A percentile compares a stretch with the other conserved stretches of the same genome.
phyloP scores from a whole-genome alignment of 495 filamentous ascomycete species.

The Penicillium soppii region DNA sequence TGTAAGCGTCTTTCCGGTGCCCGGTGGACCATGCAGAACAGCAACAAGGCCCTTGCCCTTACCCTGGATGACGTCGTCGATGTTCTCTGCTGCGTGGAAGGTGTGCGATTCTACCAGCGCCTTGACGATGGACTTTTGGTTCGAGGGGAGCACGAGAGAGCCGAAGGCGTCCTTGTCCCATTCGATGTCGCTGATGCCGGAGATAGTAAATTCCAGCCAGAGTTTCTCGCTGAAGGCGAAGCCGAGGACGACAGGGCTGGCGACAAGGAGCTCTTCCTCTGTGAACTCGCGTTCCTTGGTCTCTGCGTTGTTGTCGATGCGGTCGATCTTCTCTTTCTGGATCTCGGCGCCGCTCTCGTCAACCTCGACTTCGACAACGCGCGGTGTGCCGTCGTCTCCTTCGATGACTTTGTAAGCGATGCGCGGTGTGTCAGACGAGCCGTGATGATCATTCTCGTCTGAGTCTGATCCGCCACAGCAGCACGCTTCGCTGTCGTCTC shows the following conservation, averaged over 20 bases:
- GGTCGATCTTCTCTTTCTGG: slow-evolving; percentile 62
- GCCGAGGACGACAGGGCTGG: slow-evolving; percentile 92
- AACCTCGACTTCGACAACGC: slow-evolving; percentile 59
- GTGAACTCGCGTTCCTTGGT: slow-evolving; percentile 59
- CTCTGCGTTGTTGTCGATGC: slow-evolving; percentile 40
- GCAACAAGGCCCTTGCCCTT: slow-evolving; percentile 74
- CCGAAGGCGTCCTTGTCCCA: slow-evolving; percentile 84
- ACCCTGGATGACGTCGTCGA: slow-evolving; percentile 80
- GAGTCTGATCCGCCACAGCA: slow-evolving; percentile 52
- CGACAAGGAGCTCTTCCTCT: slow-evolving; percentile 83
- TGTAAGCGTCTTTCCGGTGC: slow-evolving; percentile 87
- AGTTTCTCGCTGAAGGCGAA: slow-evolving; percentile 88
- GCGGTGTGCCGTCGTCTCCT: slow-evolving; percentile 60
- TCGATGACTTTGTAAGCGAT: slow-evolving; percentile 66
- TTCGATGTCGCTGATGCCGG: slow-evolving; percentile 74
- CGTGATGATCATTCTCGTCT: slow-evolving; percentile 42
- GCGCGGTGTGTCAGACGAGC: slow-evolving; percentile 53
- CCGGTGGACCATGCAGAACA: slow-evolving; percentile 79
- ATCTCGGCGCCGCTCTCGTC: slow-evolving; percentile 64
- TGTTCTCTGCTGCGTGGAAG: slow-evolving; percentile 77
- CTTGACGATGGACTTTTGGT: slow-evolving; percentile 78
- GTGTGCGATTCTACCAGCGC: slow-evolving; percentile 79
- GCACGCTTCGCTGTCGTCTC: slow-evolving; percentile 41
- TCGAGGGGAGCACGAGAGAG: slow-evolving; percentile 69
- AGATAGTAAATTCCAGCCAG: slow-evolving; percentile 89